Evolutionary conservation across 1,139 yeast genomes (phyloP), one percentile per base, ranked within the genome.

Genomic region (Scheffersomyces illinoinensis): DNA sequence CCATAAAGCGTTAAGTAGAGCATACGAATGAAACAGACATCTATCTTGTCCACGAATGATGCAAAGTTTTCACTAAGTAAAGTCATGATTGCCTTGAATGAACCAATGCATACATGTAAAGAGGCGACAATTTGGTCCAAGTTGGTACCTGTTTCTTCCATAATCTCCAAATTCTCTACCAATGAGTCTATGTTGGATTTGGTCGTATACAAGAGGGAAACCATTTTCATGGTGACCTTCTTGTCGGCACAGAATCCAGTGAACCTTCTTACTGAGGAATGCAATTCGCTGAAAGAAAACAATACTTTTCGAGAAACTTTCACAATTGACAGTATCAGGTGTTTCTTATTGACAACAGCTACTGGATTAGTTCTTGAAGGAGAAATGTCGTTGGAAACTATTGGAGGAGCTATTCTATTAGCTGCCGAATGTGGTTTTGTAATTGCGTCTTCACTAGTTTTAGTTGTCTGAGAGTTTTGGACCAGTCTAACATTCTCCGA

Each of bases 1-100:
- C 96, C 92, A 69, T 84, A 86, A 14, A 91, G 70, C 3, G 92
- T 84, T 69, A 92, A 81, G 61, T 90, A 86, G 52, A 91, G 81
- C 82, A 91, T 83, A 63, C 98, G 79, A 6, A 91, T 80, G 66
- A 88, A 89, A 64, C 91, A 85, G 26, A 88, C 80, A 69, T 90
- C 96, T 52, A 86, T 85, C 55, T 82, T 84, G 52, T 78, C 80
- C 24, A 85, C 83, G 66, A 86, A 84, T 0, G 77, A 66, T 1
- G 74, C 66, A 56, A 84, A 78, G 65, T 84, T 81, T 12, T 81
- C 83, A 58, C 84, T 77, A 39, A 88, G 70, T 17, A 83, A 69
- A 17, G 73, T 69, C 72, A 87, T 79, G 24, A 86, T 83, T 54
- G 81, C 79, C 63, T 82, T 85, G 68, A 88, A 87, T 67, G 89